phyloP scores from a whole-genome alignment of 1,139 yeast genomes.

The Geotrichum carabidarum region DNA sequence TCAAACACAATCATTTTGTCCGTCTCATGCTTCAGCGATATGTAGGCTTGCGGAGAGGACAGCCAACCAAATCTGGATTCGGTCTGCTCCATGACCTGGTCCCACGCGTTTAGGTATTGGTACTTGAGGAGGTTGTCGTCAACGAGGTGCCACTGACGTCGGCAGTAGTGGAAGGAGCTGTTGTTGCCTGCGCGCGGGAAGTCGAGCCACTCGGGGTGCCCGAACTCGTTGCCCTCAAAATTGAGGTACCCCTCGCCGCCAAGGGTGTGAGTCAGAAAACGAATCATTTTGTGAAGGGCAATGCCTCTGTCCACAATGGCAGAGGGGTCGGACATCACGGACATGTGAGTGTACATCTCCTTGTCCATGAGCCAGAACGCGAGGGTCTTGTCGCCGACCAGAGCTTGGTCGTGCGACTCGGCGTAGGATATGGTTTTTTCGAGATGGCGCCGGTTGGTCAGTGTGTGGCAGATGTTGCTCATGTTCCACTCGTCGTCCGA shows the following conservation, averaged over 20 bases:
- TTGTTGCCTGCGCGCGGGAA: slow-evolving; percentile 88
- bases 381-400: slow-evolving; percentile 92
- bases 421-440: slow-evolving; percentile 91
- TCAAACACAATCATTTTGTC: slow-evolving; percentile 89
- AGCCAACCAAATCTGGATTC: slow-evolving; percentile 71
- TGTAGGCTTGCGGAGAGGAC: slow-evolving; percentile 72
- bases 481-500: slow-evolving; percentile 90
- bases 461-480: slow-evolving; percentile 70
- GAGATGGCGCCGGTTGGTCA: slow-evolving; percentile 81
- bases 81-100: slow-evolving; percentile 72
- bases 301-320: slow-evolving; percentile 83
- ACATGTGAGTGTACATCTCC: slow-evolving; percentile 96
- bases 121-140: slow-evolving; percentile 78
- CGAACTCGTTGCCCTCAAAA: slow-evolving; percentile 97
- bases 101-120: slow-evolving; percentile 71
- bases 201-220: slow-evolving; percentile 98
- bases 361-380: slow-evolving; percentile 99
- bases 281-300: slow-evolving; percentile 82
- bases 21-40: slow-evolving; percentile 78
- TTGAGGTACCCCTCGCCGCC: slow-evolving; percentile 97
- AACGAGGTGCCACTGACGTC: slow-evolving; percentile 86
- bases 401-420: slow-evolving; percentile 95
- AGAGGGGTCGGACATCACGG: slow-evolving; percentile 65
- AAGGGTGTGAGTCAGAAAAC: slow-evolving; percentile 75
- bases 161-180: slow-evolving; percentile 87